Percentiles rank a stretch among this genome's conserved stretches.
Evolutionary conservation across 495 filamentous ascomycete genomes (phyloP).

Genomic region (Acidiella bohemica): DNA sequence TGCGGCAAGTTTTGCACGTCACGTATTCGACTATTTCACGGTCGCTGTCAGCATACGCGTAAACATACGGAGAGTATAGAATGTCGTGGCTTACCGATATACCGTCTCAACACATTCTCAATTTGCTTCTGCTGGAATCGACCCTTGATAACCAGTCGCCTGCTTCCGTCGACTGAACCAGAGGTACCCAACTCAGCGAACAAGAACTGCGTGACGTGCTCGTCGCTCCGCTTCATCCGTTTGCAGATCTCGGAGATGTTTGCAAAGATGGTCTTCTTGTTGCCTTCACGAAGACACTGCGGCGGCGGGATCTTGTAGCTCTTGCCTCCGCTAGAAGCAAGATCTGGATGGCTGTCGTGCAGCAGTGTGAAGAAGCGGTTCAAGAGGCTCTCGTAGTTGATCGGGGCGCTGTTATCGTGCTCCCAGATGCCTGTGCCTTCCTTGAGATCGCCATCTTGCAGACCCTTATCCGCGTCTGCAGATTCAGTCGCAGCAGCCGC

Average conservation of each 20-base stretch:
- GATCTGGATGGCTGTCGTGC: conserved; percentile 85
- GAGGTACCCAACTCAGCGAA: conserved; percentile 97
- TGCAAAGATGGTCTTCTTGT: conserved; percentile 99
- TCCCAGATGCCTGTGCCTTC: conserved; percentile 90
- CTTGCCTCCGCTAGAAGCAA: conserved; percentile 71
- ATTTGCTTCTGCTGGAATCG: conserved; percentile 98
- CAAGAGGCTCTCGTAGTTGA: conserved; percentile 75
- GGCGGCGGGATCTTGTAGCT: conserved; percentile 98
- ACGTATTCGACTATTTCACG: conserved; percentile 83
- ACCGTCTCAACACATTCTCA: conserved; percentile 85
- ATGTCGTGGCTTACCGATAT: conserved; percentile 61
- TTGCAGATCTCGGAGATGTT: conserved; percentile 89
- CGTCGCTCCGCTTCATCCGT: conserved; percentile 92
- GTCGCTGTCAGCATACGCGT: background rate
- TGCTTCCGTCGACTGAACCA: conserved; percentile 81
- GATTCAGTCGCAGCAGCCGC: conserved; percentile 36
- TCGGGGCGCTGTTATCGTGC: conserved; percentile 59
- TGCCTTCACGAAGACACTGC: conserved; percentile 98
- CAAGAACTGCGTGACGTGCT: conserved; percentile 74
- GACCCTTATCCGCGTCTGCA: conserved; percentile 36
- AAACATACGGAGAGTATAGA: too few species aligned
- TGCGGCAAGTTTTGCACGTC: conserved; percentile 93
- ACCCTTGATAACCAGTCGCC: conserved; percentile 94
- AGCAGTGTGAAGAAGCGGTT: conserved; percentile 84
- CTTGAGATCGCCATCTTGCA: conserved; percentile 60